Conservation (phyloP, 2,329 filamentous ascomycete species). For the Penicillium fuscoglaucum region DNA sequence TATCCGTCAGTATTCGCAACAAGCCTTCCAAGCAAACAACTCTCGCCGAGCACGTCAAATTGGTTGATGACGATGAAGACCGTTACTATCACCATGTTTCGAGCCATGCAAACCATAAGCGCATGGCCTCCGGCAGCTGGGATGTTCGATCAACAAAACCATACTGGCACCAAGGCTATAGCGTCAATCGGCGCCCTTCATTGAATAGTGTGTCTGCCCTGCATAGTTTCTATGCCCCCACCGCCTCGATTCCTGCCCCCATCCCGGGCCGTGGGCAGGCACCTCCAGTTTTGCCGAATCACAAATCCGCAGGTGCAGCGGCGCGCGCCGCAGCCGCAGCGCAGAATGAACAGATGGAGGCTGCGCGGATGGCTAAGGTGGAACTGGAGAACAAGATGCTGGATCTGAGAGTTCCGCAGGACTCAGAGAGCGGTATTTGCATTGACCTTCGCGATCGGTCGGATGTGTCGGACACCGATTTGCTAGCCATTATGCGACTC, state of each 20-base stretch:
- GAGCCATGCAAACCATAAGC: constrained; percentile 20
- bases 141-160: constrained; percentile 22
- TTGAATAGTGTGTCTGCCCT: constrained; percentile 38
- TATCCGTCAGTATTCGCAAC: constrained; percentile 43
- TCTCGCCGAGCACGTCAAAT: constrained; percentile 6
- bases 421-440: constrained; percentile 53
- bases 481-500: constrained; percentile 38
- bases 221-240: constrained; percentile 36
- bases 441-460: constrained; percentile 45
- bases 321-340: constrained; percentile 52
- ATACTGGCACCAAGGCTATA: constrained; percentile 31
- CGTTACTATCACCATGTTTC: constrained; percentile 18
- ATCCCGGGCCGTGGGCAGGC: constrained; percentile 41
- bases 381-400: constrained; percentile 34
- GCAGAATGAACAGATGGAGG: constrained; percentile 44
- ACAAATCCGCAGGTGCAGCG: constrained; percentile 45
- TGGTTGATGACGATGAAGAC: constrained; percentile 19
- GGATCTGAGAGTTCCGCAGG: constrained; percentile 36
- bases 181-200: constrained; percentile 39
- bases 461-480: constrained; percentile 36
- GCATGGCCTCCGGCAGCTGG: constrained; percentile 26
- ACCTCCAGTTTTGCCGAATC: constrained; percentile 43
- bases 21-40: constrained; percentile 37
- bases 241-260: constrained; percentile 29
- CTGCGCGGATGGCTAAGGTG: constrained; percentile 29